These are phyloP conservation scores for Aspergillus flavus DNA, from an alignment of 2,329 filamentous ascomycete species.

Conservation along the genomic window DNA sequence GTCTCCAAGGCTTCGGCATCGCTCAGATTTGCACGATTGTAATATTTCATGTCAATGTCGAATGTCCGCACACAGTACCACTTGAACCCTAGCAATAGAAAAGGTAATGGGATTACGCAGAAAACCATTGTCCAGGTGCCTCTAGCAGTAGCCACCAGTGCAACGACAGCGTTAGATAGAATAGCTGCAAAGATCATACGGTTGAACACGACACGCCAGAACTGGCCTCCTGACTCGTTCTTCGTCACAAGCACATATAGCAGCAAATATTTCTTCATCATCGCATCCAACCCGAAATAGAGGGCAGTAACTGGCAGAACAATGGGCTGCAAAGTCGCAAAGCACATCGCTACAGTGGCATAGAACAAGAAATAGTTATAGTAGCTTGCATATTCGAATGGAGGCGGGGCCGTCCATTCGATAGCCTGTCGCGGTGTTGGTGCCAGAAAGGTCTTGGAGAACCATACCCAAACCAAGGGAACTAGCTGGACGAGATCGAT, in stretches of 20 bases:
- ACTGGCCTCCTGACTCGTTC: conserved; percentile 90
- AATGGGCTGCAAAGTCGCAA: conserved; percentile 81
- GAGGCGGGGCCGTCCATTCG: conserved; percentile 85
- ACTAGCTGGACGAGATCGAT: conserved; percentile 89
- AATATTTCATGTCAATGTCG: conserved; percentile 80
- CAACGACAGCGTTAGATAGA: conserved; percentile 76
- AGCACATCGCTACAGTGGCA: conserved; percentile 82
- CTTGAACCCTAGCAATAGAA: conserved; percentile 83
- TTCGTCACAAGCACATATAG: conserved; percentile 97
- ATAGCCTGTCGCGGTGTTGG: conserved; percentile 91
- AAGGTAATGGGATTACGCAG: conserved; percentile 71
- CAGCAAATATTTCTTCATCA: conserved; percentile 91
- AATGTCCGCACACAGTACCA: conserved; percentile 75
- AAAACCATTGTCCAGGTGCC: conserved; percentile 69
- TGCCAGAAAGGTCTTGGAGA: conserved; percentile 78
- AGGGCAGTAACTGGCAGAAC: conserved; percentile 82
- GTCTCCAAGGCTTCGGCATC: conserved; percentile 50
- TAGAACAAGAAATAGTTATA: conserved; percentile 99
- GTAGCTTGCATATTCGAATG: conserved; percentile 94
- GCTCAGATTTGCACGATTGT: conserved; percentile 65
- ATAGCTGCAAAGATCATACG: conserved; percentile 83
- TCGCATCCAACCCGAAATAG: conserved; percentile 85
- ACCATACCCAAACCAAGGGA: conserved; percentile 80
- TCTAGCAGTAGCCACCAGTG: conserved; percentile 72
- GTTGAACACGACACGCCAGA: conserved; percentile 91